phyloP scores from a whole-genome alignment of 225 moss, liverwort and hornwort species.

The Polytrichum formosum region DNA sequence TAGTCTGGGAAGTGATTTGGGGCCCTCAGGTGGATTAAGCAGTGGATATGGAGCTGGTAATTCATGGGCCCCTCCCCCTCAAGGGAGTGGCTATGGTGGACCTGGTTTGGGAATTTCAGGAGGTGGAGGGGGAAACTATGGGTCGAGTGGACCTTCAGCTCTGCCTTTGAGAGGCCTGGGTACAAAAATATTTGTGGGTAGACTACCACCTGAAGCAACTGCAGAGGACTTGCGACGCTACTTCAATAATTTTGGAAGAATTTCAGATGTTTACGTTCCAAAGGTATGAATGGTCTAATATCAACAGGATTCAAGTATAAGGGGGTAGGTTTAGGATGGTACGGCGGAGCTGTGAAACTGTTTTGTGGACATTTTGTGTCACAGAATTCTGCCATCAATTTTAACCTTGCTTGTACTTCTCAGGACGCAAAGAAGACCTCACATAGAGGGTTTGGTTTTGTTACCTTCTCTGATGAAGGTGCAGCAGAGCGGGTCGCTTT shows the following conservation, averaged over 20 bases:
- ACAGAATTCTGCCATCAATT: neutral
- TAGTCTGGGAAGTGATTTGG: slow-evolving; percentile 78
- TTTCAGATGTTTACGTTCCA: slow-evolving; percentile 92
- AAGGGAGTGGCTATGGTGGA: slow-evolving; percentile 75
- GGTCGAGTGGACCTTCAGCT: slow-evolving; percentile 50
- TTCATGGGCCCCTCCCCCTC: slow-evolving; percentile 80
- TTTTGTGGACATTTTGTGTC: neutral
- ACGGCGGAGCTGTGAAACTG: neutral
- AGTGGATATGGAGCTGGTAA: slow-evolving; percentile 75
- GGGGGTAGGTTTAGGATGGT: too few species aligned
- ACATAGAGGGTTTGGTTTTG: slow-evolving; percentile 93
- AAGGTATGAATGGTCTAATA: slow-evolving; percentile 44
- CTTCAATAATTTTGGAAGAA: slow-evolving; percentile 96
- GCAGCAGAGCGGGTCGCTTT: slow-evolving; percentile 93
- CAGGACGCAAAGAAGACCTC: slow-evolving; percentile 98
- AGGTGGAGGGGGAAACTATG: slow-evolving; percentile 61
- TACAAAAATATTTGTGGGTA: slow-evolving; percentile 90
- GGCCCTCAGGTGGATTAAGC: slow-evolving; percentile 69
- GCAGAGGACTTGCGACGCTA: slow-evolving; percentile 95
- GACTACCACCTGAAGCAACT: slow-evolving; percentile 88
- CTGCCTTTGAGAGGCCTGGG: slow-evolving; percentile 80
- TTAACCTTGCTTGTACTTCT: slow-evolving; percentile 7
- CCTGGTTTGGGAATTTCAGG: slow-evolving; percentile 82
- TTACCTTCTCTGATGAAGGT: slow-evolving; percentile 95
- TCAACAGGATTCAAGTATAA: too few species aligned